Percentiles rank a stretch among this genome's conserved stretches.
These are phyloP conservation scores for Parafenestella ontariensis DNA, from an alignment of 2,329 filamentous ascomycete genomes.

Conservation along the genomic window DNA sequence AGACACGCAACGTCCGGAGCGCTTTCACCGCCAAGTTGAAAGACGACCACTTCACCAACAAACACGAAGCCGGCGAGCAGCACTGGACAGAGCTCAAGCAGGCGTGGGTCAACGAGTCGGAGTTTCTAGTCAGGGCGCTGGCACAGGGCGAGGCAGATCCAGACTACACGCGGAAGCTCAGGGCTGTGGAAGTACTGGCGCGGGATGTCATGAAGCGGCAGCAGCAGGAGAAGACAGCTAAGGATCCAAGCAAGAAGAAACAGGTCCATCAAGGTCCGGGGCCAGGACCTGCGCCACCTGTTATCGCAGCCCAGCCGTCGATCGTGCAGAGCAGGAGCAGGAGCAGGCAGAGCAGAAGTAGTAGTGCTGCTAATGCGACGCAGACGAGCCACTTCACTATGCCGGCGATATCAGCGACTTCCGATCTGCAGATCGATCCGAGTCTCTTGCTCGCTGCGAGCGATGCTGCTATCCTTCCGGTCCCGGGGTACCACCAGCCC, in stretches of 20 bases:
- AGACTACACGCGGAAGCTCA: constrained; percentile 63
- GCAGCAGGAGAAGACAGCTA: constrained; percentile 69
- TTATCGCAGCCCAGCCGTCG: constrained; percentile 24
- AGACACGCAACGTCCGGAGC: constrained; percentile 70
- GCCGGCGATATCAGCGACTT: constrained; percentile 43
- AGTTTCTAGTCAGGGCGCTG: constrained; percentile 63
- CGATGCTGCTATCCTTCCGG: constrained; percentile 50
- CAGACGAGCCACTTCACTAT: constrained; percentile 19
- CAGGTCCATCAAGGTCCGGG: constrained; percentile 50
- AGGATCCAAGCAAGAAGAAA: constrained; percentile 58
- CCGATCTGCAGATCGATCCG: constrained; percentile 69
- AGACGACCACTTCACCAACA: constrained; percentile 72
- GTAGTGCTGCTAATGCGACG: constrained; percentile 1
- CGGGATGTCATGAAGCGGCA: constrained; percentile 80
- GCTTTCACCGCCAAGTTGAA: constrained; percentile 71
- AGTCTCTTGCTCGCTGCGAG: constrained; percentile 66
- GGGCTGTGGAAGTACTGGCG: constrained; percentile 73
- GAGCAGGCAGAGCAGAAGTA: constrained; percentile 29
- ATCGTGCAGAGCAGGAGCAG: constrained; percentile 43
- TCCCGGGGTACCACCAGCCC: constrained; percentile 25
- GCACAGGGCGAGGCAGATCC: constrained; percentile 60
- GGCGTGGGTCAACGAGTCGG: constrained; percentile 68
- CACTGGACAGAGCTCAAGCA: constrained; percentile 75
- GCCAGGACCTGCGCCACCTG: constrained; percentile 50
- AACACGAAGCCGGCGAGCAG: constrained; percentile 73